These are phyloP conservation scores for Xanthoceras sorbifolium DNA, from an alignment of 345 rosid genomes.

Conservation along the genomic window DNA sequence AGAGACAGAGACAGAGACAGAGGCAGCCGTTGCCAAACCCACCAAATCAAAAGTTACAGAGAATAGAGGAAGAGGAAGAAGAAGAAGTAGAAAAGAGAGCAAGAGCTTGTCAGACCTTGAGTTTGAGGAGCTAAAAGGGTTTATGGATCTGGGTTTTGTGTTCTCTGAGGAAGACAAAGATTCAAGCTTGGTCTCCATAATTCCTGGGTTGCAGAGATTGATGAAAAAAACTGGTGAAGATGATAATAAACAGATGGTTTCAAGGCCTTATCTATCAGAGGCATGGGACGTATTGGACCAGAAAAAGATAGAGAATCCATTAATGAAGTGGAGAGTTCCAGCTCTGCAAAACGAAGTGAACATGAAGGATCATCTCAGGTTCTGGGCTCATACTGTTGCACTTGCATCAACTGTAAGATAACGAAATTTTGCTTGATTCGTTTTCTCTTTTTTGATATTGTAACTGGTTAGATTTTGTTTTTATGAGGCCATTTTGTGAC, in stretches of 20 bases:
- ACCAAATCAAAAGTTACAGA: constrained; percentile 6
- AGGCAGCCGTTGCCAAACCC: not conserved
- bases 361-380: constrained; percentile 59
- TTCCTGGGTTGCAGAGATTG: constrained; percentile 65
- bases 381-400: constrained; percentile 74
- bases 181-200: constrained; percentile 46
- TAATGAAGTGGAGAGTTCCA: constrained; percentile 50
- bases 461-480: not conserved
- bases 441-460: not conserved
- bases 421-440: not conserved
- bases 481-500: constrained; percentile 7
- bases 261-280: constrained; percentile 65
- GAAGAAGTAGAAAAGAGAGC: constrained; percentile 31
- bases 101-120: constrained; percentile 70
- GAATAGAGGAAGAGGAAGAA: constrained; percentile 20
- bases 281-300: constrained; percentile 53
- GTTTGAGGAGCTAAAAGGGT: constrained; percentile 69
- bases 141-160: constrained; percentile 78
- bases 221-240: constrained; percentile 31
- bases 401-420: constrained; percentile 64
- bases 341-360: constrained; percentile 39
- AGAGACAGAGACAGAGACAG: constrained; percentile 6
- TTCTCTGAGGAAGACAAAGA: constrained; percentile 67
- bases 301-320: constrained; percentile 31
- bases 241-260: constrained; percentile 16